Evolutionary conservation across 768 basidiomycete genomes (phyloP), one percentile per base, ranked within the genome.

Genomic region (Naganishia randhawae): DNA sequence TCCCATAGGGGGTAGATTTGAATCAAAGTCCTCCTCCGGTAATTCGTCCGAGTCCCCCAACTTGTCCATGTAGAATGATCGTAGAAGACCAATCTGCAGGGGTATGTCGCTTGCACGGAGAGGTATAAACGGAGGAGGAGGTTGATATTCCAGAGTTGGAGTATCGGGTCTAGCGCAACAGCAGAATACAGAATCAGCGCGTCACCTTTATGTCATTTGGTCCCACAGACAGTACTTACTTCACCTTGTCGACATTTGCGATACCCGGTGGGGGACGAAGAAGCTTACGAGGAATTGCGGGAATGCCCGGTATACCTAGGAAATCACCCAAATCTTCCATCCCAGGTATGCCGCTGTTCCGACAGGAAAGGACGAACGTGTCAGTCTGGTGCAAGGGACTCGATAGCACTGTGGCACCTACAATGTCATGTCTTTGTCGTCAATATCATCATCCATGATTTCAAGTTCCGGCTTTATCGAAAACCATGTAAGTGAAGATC

Each of bases 341-440:
- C 61, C 92, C 90, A 0, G 91, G 88, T 77, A 95, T 92, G 74
- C 90, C 89, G 63, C 92, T 92, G n/a, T n/a, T n/a, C n/a, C n/a
- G n/a, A 75, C 88, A 89, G 74, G 1, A 67, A 17, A 57, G 19
- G 48, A 53, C 31, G 54, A 64, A 66, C 35, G 17, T n/a, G 50
- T 8, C 29, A 16, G 11, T 14, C 25, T 7, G 19, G 53, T 37
- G n/a, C 25, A 32, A 27, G 42, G 27, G 2, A 50, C 7, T 6
- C n/a, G 8, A 29, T 13, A 13, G 16, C 16, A 10, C 32, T 10
- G 39, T 13, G 2, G 6, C n/a, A 80, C 85, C 52, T 73, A 86
- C 89, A 88, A 86, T 52, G 87, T 81, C 27, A 83, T 83, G n/a
- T 88, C 87, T 67, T 88, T 86, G 61, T 85, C 85, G 70, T 85